Conservation (phyloP, 139 green algal species). For the Medakamo hakoo region DNA sequence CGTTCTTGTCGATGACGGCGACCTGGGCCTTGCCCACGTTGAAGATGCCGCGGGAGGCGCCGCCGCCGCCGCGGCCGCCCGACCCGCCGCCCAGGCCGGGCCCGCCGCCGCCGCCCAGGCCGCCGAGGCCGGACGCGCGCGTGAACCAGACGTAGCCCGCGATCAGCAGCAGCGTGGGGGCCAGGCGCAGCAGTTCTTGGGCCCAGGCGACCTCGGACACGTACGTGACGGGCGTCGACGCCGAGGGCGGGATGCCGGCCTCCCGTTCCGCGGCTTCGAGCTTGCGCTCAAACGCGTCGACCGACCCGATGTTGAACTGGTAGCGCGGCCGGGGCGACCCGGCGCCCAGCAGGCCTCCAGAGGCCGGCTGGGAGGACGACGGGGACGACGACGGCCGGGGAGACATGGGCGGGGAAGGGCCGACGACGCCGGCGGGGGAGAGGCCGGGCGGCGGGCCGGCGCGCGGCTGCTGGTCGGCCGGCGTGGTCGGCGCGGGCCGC, state of each 20-base stretch:
- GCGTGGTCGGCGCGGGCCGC: too few species aligned
- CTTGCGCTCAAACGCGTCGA: constrained; percentile 91
- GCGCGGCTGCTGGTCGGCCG: too few species aligned
- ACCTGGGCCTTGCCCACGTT: constrained; percentile 75
- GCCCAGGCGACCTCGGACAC: constrained; percentile 51
- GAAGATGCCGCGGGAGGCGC: constrained; percentile 61
- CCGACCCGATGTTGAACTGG: constrained; percentile 92
- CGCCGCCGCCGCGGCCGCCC: constrained; percentile 17
- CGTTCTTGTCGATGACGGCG: constrained; percentile 67
- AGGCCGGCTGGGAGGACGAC: too few species aligned
- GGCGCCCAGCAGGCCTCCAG: too few species aligned
- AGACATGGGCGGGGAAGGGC: too few species aligned
- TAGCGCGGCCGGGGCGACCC: constrained; percentile 53
- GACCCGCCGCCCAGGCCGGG: constrained; percentile 16
- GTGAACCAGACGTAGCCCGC: constrained; percentile 79
- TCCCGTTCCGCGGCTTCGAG: constrained; percentile 81
- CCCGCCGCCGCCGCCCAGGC: constrained; percentile 26
- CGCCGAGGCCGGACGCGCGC: constrained; percentile 39
- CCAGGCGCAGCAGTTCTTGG: constrained; percentile 51
- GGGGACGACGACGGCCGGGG: too few species aligned
- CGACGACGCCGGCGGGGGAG: too few species aligned
- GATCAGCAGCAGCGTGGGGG: constrained; percentile 83
- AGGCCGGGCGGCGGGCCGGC: too few species aligned
- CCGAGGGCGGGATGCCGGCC: constrained; percentile 14
- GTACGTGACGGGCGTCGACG: constrained; percentile 55